Base-by-base conservation (phyloP, 441 rosid genomes). In the Populus hybrid region DNA sequence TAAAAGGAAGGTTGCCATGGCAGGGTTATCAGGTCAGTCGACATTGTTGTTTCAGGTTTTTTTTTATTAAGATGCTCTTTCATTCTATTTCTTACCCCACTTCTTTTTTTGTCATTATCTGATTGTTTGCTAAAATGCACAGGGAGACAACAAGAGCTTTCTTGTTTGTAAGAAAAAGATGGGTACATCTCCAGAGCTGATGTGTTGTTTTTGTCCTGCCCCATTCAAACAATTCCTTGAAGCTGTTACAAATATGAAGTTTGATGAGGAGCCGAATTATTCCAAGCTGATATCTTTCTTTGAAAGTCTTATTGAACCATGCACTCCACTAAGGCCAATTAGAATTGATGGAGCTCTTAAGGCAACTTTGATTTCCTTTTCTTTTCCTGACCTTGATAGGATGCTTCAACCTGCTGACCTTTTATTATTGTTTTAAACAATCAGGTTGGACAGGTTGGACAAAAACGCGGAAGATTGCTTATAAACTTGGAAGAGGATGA, bases 121-220 rank as follows among this genome's bases (percentile, higher is more conserved):
- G 40, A 53, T 65, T 80, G 67, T 76, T 74, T 77, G 40, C 36
- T 72, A 79, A 75, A 79, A 73, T 75, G 50, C 35, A 73, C 90
- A 92, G 97, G 98, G 98, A 69, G 98, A 93, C 74, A 92, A 92
- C 84, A 92, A 93, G 86, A 89, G 98, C 82, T 93, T 93, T 85
- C 91, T 93, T 85, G 98, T 92, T 78, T 89, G 97, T 84, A 93
- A 93, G 87, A 93, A 90, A 79, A 93, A 92, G 88, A 92, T 92
- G 98, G 89, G 91, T 75, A 92, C 94, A 77, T 90, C 94, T 83
- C 91, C 96, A 8, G 96, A 92, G 82, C 64, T 89, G 84, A 89
- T 90, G 94, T 90, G 94, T 82, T 92, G 96, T 86, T 89, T 88
- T 81, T 92, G 94, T 80, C 96, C 93, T 66, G 74, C 90, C 63